A percentile compares a stretch with the other conserved stretches of the same genome.
These are phyloP conservation scores for Begonia peltatifolia DNA, from an alignment of 306 rosid genomes.

Conservation along the genomic window DNA sequence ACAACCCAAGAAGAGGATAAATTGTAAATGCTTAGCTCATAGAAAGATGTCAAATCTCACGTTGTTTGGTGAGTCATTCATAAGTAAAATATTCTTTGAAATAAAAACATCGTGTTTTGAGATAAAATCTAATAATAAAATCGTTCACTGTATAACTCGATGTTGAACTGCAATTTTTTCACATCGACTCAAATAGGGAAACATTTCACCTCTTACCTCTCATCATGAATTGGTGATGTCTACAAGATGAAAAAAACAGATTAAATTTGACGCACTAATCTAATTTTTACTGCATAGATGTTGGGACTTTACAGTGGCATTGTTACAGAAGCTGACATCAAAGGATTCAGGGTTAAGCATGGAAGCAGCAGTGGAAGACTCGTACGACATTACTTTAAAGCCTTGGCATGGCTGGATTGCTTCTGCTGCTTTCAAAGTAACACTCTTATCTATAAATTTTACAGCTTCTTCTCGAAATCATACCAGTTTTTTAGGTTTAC, in stretches of 20 bases:
- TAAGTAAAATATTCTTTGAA: too few relatives aligned
- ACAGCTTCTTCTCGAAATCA: background rate
- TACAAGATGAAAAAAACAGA: background rate
- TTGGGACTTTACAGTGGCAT: slow-evolving; percentile 33
- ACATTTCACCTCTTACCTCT: too few relatives aligned
- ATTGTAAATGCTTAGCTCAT: too few relatives aligned
- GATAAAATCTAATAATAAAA: too few relatives aligned
- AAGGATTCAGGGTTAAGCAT: slow-evolving; percentile 24
- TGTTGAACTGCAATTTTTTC: too few relatives aligned
- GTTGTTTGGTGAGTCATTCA: too few relatives aligned
- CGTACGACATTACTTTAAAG: slow-evolving; percentile 40
- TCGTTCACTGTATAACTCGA: too few relatives aligned
- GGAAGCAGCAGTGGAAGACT: slow-evolving; percentile 50
- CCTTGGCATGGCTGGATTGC: slow-evolving; percentile 81
- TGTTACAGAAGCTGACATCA: slow-evolving; percentile 22
- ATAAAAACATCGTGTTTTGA: too few relatives aligned
- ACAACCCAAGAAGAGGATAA: too few relatives aligned
- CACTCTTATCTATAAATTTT: background rate
- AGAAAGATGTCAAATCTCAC: too few relatives aligned
- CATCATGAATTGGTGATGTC: background rate
- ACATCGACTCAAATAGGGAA: too few relatives aligned
- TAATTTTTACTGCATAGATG: slow-evolving; percentile 23
- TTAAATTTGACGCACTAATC: background rate
- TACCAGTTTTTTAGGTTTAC: slow-evolving; percentile 6
- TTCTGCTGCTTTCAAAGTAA: slow-evolving; percentile 53